Evolutionary conservation across 768 basidiomycete species (phyloP).

Genomic region (Astraeus odoratus): DNA sequence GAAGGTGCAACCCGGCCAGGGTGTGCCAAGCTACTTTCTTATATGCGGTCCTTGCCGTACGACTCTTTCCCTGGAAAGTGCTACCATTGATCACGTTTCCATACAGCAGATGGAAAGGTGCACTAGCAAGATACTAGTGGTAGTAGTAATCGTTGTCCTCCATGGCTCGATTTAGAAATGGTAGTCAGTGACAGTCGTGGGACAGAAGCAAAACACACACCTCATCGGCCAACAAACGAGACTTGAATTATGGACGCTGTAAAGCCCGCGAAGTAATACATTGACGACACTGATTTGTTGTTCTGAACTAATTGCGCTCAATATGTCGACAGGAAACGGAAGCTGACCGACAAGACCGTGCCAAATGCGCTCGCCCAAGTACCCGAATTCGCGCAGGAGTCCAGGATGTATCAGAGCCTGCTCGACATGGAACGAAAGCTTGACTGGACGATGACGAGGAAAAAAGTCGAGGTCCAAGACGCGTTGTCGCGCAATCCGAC

Average conservation of each 20-base stretch:
- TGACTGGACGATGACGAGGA: constrained; percentile 93
- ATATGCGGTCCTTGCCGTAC: too few relatives aligned
- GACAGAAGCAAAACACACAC: too few relatives aligned
- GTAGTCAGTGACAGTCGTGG: too few relatives aligned
- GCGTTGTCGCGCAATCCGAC: constrained; percentile 68
- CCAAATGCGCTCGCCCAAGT: constrained; percentile 71
- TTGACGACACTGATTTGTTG: background rate
- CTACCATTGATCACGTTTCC: too few relatives aligned
- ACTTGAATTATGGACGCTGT: constrained; percentile 22
- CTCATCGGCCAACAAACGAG: too few relatives aligned
- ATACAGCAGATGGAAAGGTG: too few relatives aligned
- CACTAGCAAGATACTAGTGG: too few relatives aligned
- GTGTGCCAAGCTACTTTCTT: too few relatives aligned
- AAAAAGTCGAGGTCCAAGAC: constrained; percentile 87
- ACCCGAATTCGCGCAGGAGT: constrained; percentile 73
- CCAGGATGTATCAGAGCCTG: constrained; percentile 79
- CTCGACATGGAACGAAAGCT: constrained; percentile 85
- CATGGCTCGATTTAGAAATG: too few relatives aligned
- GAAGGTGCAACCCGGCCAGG: too few relatives aligned
- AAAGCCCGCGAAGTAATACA: constrained; percentile 30
- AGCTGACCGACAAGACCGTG: constrained; percentile 72
- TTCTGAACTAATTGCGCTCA: background rate
- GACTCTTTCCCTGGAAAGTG: too few relatives aligned
- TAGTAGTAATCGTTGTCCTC: too few relatives aligned
- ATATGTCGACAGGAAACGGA: constrained; percentile 51